Evolutionary conservation across 345 rosid genomes (phyloP), one percentile per base, ranked within the genome.

Genomic region (Syzygium oleosum): DNA sequence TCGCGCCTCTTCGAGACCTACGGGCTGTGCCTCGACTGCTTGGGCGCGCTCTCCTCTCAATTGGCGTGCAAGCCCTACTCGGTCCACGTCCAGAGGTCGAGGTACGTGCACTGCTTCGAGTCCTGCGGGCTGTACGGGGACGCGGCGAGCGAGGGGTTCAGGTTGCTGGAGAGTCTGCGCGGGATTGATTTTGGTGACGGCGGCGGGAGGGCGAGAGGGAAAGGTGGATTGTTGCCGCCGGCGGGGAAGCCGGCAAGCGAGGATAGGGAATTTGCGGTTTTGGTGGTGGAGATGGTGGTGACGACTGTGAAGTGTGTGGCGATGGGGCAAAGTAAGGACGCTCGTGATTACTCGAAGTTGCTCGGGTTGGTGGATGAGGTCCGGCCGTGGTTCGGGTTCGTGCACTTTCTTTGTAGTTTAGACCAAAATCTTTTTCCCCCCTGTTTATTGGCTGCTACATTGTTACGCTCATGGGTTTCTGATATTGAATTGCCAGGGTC

Each of bases 331-430:
- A 92, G 94, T 53, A 87, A 85, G 85, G 96, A 91, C 15, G 85
- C 85, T 34, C 87, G 52, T 78, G 91, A 87, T 88, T 94, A 92
- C 88, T 88, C 87, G 73, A 93, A 79, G 86, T 90, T 89, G 38
- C 90, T 95, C 38, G 52, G 84, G 49, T 84, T 98, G 91, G 92
- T 95, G 19, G 92, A 91, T 68, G 98, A 96, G 92, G 97, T 93
- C 41, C 88, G 87, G 80, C 94, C 87, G 21, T 98, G 99, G 97
- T 92, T 93, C 90, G 88, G 95, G 99, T 97, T 31, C 86, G 91
- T 89, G 77, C 3, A 15, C 56, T 87, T 51, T 43, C 29, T 51
- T 52, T 51, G 68, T 88, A 7, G 4, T 27, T 29, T 59, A 2
- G 51, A 9, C 7, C 61, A 29, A 27, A 15, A 34, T 52, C 29